Conservation (phyloP, 345 rosid genomes). For the Dipteronia sinensis region DNA sequence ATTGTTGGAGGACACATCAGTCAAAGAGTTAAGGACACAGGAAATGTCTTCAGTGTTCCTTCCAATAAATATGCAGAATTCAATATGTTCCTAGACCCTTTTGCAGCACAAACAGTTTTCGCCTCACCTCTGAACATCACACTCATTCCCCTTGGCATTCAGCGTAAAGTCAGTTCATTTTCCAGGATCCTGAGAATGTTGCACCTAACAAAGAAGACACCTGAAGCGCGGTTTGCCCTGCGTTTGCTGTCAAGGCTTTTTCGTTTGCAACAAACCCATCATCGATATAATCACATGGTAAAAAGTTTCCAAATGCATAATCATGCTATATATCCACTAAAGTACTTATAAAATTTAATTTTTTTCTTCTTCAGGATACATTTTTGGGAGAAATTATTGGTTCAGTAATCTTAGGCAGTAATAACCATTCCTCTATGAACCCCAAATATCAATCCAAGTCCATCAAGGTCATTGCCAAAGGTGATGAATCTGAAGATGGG, state of each 20-base stretch:
- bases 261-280: constrained; percentile 46
- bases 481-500: constrained; percentile 63
- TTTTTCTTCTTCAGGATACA: constrained; percentile 51
- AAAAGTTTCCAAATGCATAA: background rate
- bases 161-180: constrained; percentile 53
- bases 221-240: constrained; percentile 55
- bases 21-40: constrained; percentile 37
- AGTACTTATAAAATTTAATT: background rate
- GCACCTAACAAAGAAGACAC: constrained; percentile 40
- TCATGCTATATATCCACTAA: background rate
- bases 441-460: constrained; percentile 37
- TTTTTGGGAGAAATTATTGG: constrained; percentile 89
- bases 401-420: constrained; percentile 52
- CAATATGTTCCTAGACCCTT: constrained; percentile 89
- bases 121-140: constrained; percentile 63
- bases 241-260: constrained; percentile 55
- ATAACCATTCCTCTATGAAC: constrained; percentile 41
- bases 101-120: constrained; percentile 73
- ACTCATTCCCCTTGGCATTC: constrained; percentile 67
- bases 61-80: constrained; percentile 64
- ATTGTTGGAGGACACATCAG: constrained; percentile 84
- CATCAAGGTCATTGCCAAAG: constrained; percentile 55
- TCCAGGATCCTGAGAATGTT: constrained; percentile 35
- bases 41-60: constrained; percentile 57
- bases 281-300: constrained; percentile 72